These are phyloP conservation scores for Kwoniella botswanensis DNA, from an alignment of 768 basidiomycete species.

Conservation along the genomic window DNA sequence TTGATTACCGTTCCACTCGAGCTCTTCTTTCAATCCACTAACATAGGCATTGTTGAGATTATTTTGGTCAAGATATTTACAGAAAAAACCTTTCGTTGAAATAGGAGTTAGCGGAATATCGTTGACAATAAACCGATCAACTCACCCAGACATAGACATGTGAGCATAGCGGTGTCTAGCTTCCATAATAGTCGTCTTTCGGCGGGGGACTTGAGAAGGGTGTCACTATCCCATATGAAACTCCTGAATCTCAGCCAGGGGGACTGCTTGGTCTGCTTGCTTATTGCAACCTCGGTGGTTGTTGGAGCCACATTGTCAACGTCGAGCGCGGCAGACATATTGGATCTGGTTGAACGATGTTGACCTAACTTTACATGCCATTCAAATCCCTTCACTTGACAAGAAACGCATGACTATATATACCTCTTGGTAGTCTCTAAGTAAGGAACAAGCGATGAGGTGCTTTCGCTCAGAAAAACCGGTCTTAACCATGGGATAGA, in stretches of 20 bases:
- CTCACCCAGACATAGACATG: slow-evolving; percentile 2
- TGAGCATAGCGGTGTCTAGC: slow-evolving; percentile 1
- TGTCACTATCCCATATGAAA: slow-evolving; percentile 21
- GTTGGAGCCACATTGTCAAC: slow-evolving; percentile 6
- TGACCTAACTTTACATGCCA: background rate
- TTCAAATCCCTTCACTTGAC: too few relatives aligned
- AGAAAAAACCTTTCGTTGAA: background rate
- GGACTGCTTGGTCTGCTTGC: background rate
- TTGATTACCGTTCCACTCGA: slow-evolving; percentile 18
- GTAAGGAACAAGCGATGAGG: background rate
- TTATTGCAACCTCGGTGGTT: background rate
- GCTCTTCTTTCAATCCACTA: slow-evolving; percentile 20
- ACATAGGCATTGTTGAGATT: slow-evolving; percentile 18
- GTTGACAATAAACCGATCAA: too few relatives aligned
- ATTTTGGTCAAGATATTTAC: slow-evolving; percentile 8
- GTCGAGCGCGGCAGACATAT: slow-evolving; percentile 6
- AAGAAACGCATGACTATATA: too few relatives aligned
- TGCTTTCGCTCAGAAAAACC: background rate
- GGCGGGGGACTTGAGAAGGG: background rate
- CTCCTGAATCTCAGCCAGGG: slow-evolving; percentile 14
- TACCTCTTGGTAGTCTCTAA: too few relatives aligned
- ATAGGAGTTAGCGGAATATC: too few relatives aligned
- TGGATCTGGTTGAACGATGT: background rate
- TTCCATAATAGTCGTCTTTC: slow-evolving; percentile 4
- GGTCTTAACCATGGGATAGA: background rate